Percentiles rank a stretch among this genome's conserved stretches.
Conservation (phyloP, 2,329 filamentous ascomycete species). For the Coniochaeta pulveracea region DNA sequence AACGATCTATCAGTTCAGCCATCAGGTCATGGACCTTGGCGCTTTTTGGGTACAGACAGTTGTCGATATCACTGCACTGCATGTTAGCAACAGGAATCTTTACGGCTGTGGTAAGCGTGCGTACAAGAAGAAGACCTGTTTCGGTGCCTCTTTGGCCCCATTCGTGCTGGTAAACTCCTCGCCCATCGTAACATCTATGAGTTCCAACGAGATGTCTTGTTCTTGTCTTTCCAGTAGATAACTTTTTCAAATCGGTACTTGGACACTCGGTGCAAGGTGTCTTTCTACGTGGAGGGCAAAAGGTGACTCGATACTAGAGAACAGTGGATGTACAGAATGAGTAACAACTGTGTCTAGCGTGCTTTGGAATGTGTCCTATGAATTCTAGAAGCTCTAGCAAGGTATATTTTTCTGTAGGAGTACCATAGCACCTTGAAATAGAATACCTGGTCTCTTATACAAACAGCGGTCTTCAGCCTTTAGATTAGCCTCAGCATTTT, state of each 20-base stretch:
- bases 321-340: no score
- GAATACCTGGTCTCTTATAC: no score
- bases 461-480: no score
- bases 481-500: no score
- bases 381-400: no score
- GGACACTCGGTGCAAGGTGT: no score
- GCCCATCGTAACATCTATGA: slow-evolving; percentile 15
- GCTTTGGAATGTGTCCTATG: no score
- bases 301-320: no score
- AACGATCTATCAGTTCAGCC: slow-evolving; percentile 64
- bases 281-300: no score
- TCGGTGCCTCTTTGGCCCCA: slow-evolving; percentile 10
- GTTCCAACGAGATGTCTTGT: not conserved
- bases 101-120: slow-evolving; percentile 6
- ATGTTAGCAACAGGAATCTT: slow-evolving; percentile 10
- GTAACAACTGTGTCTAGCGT: no score
- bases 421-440: no score
- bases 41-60: slow-evolving; percentile 85
- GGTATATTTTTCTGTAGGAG: no score
- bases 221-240: not conserved
- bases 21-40: slow-evolving; percentile 81
- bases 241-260: not conserved
- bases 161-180: slow-evolving; percentile 11
- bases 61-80: slow-evolving; percentile 90
- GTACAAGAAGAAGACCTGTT: slow-evolving; percentile 33